These are phyloP conservation scores for Coemansia sp. DNA, from an alignment of 192 early-diverging fungal genomes.

Conservation along the genomic window DNA sequence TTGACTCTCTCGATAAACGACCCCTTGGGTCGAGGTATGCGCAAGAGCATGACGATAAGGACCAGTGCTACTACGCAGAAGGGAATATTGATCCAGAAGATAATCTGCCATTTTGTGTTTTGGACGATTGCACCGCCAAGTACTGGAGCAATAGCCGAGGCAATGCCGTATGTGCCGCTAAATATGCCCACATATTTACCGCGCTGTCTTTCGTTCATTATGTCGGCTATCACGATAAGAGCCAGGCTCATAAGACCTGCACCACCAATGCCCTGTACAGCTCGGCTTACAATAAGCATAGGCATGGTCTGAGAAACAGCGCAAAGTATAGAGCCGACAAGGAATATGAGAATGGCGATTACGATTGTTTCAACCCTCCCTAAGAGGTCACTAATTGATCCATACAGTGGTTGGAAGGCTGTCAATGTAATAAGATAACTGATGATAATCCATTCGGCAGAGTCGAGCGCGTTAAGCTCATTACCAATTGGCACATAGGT, in stretches of 20 bases:
- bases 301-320: slow-evolving; percentile 38
- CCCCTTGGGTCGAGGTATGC: slow-evolving; percentile 55
- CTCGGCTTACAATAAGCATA: slow-evolving; percentile 67
- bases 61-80: slow-evolving; percentile 56
- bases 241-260: slow-evolving; percentile 61
- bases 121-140: slow-evolving; percentile 72
- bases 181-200: slow-evolving; percentile 69
- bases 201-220: slow-evolving; percentile 68
- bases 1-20: slow-evolving; percentile 41
- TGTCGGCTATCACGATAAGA: slow-evolving; percentile 73
- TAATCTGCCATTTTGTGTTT: slow-evolving; percentile 61
- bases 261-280: slow-evolving; percentile 72
- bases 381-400: slow-evolving; percentile 74
- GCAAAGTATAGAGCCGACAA: slow-evolving; percentile 45
- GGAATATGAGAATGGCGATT: slow-evolving; percentile 39
- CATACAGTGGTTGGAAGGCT: slow-evolving; percentile 75
- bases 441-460: slow-evolving; percentile 80
- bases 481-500: slow-evolving; percentile 67
- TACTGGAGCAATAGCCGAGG: slow-evolving; percentile 67
- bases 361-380: slow-evolving; percentile 42
- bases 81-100: slow-evolving; percentile 82
- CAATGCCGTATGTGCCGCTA: slow-evolving; percentile 56
- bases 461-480: slow-evolving; percentile 64
- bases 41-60: slow-evolving; percentile 61
- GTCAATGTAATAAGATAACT: slow-evolving; percentile 69